Evolutionary conservation across 345 rosid species (phyloP).

Genomic region (Barbarea vulgaris): DNA sequence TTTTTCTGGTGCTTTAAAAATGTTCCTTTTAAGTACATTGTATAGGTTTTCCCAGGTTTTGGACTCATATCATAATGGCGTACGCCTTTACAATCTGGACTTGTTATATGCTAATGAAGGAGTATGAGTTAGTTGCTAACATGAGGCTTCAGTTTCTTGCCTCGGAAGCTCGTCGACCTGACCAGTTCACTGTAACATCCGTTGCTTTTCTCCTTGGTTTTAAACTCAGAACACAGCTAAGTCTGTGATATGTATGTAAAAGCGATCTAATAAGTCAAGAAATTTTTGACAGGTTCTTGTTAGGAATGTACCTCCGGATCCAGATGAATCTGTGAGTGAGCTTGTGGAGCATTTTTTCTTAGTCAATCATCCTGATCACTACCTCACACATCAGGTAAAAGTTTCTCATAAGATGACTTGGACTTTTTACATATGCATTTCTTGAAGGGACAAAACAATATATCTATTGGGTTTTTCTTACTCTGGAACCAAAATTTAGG

Average conservation of each 20-base stretch:
- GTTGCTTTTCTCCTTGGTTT: background rate
- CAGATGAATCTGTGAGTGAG: constrained; percentile 79
- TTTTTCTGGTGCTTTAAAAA: background rate
- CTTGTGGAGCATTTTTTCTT: constrained; percentile 85
- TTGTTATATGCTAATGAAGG: constrained; percentile 70
- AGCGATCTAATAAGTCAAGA: background rate
- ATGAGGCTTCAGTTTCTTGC: constrained; percentile 91
- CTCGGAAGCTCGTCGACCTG: constrained; percentile 81
- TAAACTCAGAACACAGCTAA: background rate
- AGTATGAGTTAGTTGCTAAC: constrained; percentile 75
- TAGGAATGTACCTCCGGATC: constrained; percentile 77
- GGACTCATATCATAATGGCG: constrained; percentile 81
- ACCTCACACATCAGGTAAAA: constrained; percentile 70
- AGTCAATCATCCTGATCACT: constrained; percentile 82
- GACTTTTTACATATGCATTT: background rate
- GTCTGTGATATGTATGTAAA: background rate
- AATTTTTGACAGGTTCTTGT: constrained; percentile 62
- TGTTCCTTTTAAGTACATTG: background rate
- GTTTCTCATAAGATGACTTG: background rate
- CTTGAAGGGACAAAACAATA: background rate
- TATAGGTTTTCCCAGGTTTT: constrained; percentile 57
- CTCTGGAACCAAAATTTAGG: constrained; percentile 47
- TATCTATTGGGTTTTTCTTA: background rate
- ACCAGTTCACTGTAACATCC: constrained; percentile 77
- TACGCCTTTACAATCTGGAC: constrained; percentile 92